Conservation (phyloP, 164 flowering plant species). For the Dillenia suffruticosa region DNA sequence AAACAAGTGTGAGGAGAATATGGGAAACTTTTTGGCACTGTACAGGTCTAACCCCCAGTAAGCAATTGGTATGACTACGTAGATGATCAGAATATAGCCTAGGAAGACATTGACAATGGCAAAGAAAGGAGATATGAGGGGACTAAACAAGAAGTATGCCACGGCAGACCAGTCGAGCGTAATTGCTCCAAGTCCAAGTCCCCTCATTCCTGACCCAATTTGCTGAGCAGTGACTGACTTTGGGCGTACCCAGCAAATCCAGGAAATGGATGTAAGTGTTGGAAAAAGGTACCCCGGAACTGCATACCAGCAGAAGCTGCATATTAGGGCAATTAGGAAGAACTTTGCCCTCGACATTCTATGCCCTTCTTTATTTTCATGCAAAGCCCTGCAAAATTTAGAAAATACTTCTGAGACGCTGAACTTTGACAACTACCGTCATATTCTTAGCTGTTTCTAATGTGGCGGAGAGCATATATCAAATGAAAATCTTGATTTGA, state of each 20-base stretch:
- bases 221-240: constrained; percentile 6
- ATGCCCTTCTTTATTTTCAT: constrained; percentile 1
- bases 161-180: constrained; percentile 8
- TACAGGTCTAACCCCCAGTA: constrained; percentile 5
- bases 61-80: constrained; percentile 3
- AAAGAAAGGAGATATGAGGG: constrained; percentile 3
- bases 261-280: constrained; percentile 1
- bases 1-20: constrained; percentile 4
- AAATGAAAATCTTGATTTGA: too few species aligned
- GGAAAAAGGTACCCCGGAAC: constrained; percentile 8
- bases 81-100: neutral
- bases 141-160: constrained; percentile 5
- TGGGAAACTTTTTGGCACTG: constrained; percentile 4
- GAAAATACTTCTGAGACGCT: too few species aligned
- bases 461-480: too few species aligned
- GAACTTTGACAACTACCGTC: too few species aligned
- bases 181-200: constrained; percentile 5
- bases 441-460: too few species aligned
- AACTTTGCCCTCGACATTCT: constrained; percentile 1
- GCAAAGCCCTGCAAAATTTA: constrained; percentile 6
- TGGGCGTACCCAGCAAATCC: constrained; percentile 8
- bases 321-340: constrained; percentile 5
- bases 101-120: constrained; percentile 1
- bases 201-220: constrained; percentile 7
- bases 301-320: constrained; percentile 5